phyloP scores from a whole-genome alignment of 163 green algal species.

The Trebouxia gelatinosa region DNA sequence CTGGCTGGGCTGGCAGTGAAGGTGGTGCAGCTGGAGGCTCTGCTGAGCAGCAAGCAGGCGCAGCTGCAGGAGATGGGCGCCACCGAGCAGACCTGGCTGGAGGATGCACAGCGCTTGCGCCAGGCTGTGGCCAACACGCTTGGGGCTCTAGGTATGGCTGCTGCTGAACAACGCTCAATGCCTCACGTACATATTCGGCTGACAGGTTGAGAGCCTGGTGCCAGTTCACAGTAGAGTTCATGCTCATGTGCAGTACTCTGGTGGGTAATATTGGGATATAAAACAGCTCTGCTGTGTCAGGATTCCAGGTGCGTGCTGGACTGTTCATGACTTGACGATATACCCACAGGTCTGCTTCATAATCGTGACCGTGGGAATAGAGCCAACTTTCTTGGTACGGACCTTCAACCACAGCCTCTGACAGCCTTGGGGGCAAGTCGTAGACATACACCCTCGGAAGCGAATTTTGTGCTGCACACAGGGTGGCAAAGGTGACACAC shows the following conservation, averaged over 20 bases:
- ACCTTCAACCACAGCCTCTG: not conserved
- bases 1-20: slow-evolving; percentile 24
- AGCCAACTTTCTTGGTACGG: not conserved
- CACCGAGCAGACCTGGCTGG: not conserved
- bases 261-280: slow-evolving; percentile 6
- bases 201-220: not conserved
- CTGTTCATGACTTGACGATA: not conserved
- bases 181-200: not conserved
- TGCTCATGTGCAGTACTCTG: not conserved
- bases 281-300: not conserved
- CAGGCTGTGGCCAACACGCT: slow-evolving; percentile 11
- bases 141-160: slow-evolving; percentile 12
- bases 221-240: not conserved
- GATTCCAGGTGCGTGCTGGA: not conserved
- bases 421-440: not conserved
- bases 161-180: not conserved
- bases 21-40: slow-evolving; percentile 16
- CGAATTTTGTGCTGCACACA: too few species aligned
- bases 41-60: not conserved
- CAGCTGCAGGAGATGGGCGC: not conserved
- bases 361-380: not conserved
- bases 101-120: not conserved
- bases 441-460: not conserved
- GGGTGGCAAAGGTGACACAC: too few species aligned
- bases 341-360: slow-evolving; percentile 7